Evolutionary conservation across 2,329 filamentous ascomycete genomes (phyloP), one percentile per base, ranked within the genome.

Genomic region (Piedraia hortae): DNA sequence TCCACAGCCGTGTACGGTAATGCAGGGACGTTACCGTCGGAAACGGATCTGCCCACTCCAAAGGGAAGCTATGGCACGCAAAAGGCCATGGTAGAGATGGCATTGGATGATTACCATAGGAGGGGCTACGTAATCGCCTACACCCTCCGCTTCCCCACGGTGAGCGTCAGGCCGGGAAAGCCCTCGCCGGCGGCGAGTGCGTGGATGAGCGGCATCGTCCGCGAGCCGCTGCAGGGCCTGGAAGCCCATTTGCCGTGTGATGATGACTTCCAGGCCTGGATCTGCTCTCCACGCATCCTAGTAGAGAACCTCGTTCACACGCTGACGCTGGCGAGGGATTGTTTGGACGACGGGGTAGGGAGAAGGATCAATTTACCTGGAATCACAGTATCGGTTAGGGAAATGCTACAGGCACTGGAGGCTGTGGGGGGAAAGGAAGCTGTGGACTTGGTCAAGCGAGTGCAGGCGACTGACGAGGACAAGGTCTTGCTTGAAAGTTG

Each of bases 351-450:
- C 3, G 52, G 56, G 21, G 51, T 52, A 24, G n/a, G n/a, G n/a
- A 48, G 57, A 17, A 49, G 57, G 24, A 51, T 60, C 1, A 53
- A 56, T 37, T 36, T 64, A 20, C 59, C 59, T 1, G 59, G 59
- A 2, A 51, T 51, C 22, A 52, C 49, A 19, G 55, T 56, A 4
- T 59, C 51, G 3, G 54, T 62, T 16, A 50, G 48, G 26, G 51
- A 60, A 25, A 63, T 64, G 47, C 39, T 63, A 35, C 47, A 60
- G 29, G 56, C 57, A 2, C 32, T 63, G 35, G 51, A 50, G 26
- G 52, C 52, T 28, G 54, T 63, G 2, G 58, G 53, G 4, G 59
- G 59, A 0, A 48, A 54, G 33, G 50, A 59, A 16, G 53, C 52
- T 15, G 37, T 59, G 22, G 41, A 41, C 21, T 41, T 58, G 23